Base-by-base conservation (phyloP, 345 rosid species). In the Rhizophora apiculata region DNA sequence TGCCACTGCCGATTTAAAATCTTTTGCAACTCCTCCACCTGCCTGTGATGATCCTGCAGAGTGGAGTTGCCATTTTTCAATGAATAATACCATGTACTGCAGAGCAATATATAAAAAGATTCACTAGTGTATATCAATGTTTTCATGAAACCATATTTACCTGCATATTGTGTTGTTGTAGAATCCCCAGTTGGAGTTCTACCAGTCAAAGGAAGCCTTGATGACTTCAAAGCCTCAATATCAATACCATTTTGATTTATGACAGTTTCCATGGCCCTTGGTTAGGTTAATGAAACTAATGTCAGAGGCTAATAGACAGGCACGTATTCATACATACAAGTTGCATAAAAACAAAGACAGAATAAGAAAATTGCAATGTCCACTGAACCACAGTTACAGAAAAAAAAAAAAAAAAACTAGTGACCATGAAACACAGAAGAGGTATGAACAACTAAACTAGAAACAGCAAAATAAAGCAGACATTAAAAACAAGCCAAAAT, bases 211-310 rank as follows among this genome's bases (percentile, higher is more conserved):
- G 96, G 90, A 83, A 84, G 84, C 58, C 91, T 87, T 5, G 96
- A 81, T 62, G 96, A 78, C 82, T 78, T 90, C 82, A 95, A 79
- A 72, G 93, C 88, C 74, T 95, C 99, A 71, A 90, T 82, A 85
- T 96, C 98, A 78, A 96, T 89, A 72, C 96, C 92, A 64, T 96
- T 83, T 68, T 84, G 97, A 81, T 73, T 96, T 66, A 92, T 87
- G 48, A 96, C 98, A 74, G 99, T 96, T 84, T 92, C 99, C 99
- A 96, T 96, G 62, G 99, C 99, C 92, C 99, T 88, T 72, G 6
- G 31, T 37, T 52, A 57, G 9, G 31, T 37, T 52, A 57, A 70
- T 55, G 53, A 62, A 65, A 71, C 30, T 60, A 19, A 37, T 39
- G 63, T 80, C 70, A 79, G 79, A 59, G 69, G 70, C 34, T 31